A percentile compares a stretch with the other conserved stretches of the same genome.
These are phyloP conservation scores for Vigna mungo DNA, from an alignment of 306 rosid genomes.

Conservation along the genomic window DNA sequence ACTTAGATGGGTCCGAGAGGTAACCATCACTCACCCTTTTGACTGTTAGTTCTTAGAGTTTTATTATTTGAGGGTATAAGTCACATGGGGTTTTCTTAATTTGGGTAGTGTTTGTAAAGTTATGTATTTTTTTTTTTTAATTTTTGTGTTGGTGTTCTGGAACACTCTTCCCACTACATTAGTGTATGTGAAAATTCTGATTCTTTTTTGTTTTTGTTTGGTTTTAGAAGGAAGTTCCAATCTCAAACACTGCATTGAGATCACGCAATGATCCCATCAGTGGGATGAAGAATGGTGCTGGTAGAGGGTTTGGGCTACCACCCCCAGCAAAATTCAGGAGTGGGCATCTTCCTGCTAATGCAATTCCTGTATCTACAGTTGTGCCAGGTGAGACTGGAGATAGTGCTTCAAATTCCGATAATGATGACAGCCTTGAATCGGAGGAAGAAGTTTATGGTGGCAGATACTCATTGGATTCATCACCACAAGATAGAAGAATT, in stretches of 20 bases:
- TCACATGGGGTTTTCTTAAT: constrained; percentile 39
- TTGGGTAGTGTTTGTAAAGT: constrained; percentile 15
- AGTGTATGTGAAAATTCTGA: constrained; percentile 25
- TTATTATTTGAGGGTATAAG: neutral
- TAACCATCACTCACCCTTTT: constrained; percentile 27
- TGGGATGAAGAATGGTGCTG: constrained; percentile 55
- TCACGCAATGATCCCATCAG: constrained; percentile 66
- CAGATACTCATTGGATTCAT: constrained; percentile 83
- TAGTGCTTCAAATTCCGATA: constrained; percentile 74
- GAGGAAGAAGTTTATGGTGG: constrained; percentile 77
- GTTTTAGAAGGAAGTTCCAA: constrained; percentile 64
- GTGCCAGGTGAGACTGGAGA: constrained; percentile 51
- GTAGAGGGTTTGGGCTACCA: constrained; percentile 81
- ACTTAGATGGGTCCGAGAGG: constrained; percentile 94
- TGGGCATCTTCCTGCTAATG: constrained; percentile 80
- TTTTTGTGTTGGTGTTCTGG: constrained; percentile 37
- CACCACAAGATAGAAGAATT: constrained; percentile 69
- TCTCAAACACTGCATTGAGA: constrained; percentile 57
- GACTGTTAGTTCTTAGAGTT: neutral
- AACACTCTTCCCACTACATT: neutral
- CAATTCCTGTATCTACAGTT: constrained; percentile 58
- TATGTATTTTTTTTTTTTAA: constrained; percentile 19
- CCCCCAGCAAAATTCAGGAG: constrained; percentile 90
- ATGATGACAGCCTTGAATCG: constrained; percentile 65
- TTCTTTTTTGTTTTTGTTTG: neutral